phyloP scores from a whole-genome alignment of 495 filamentous ascomycete species.

The Penicillium crystallinum region DNA sequence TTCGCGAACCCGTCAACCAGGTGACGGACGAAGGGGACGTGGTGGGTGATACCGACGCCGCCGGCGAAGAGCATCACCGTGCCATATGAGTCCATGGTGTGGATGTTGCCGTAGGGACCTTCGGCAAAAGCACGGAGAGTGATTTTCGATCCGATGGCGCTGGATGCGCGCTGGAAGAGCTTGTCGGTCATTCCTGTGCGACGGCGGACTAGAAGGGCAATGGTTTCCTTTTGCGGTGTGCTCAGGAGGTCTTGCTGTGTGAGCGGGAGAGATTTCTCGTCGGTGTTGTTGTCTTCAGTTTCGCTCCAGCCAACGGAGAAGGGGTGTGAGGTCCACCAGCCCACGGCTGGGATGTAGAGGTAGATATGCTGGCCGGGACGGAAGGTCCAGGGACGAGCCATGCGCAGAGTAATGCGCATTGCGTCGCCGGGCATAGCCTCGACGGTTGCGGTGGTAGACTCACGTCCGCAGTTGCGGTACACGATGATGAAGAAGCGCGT shows the following conservation, averaged over 20 bases:
- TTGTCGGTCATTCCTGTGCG: constrained; percentile 83
- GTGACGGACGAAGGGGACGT: constrained; percentile 81
- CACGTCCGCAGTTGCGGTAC: constrained; percentile 61
- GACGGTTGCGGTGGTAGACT: constrained; percentile 65
- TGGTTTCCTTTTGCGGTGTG: constrained; percentile 46
- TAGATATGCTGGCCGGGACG: constrained; percentile 84
- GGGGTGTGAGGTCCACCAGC: constrained; percentile 82
- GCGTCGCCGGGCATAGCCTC: constrained; percentile 79
- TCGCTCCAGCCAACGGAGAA: constrained; percentile 91
- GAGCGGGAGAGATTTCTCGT: constrained; percentile 42
- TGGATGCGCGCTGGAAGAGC: constrained; percentile 61
- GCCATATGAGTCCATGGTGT: constrained; percentile 83
- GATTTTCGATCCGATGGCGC: constrained; percentile 36
- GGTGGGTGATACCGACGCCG: constrained; percentile 91
- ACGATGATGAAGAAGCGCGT: constrained; percentile 63
- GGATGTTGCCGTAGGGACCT: constrained; percentile 81
- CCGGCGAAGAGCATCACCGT: constrained; percentile 86
- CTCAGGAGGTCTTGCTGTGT: constrained; percentile 30
- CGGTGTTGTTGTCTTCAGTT: constrained; percentile 25
- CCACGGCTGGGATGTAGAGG: constrained; percentile 71
- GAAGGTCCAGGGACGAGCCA: constrained; percentile 72
- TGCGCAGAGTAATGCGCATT: constrained; percentile 71
- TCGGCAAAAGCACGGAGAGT: constrained; percentile 63
- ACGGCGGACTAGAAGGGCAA: constrained; percentile 77
- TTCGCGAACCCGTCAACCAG: constrained; percentile 68